Base-by-base conservation (phyloP, 371 early-diverging fungal species). In the Catenaria anguillulae region DNA sequence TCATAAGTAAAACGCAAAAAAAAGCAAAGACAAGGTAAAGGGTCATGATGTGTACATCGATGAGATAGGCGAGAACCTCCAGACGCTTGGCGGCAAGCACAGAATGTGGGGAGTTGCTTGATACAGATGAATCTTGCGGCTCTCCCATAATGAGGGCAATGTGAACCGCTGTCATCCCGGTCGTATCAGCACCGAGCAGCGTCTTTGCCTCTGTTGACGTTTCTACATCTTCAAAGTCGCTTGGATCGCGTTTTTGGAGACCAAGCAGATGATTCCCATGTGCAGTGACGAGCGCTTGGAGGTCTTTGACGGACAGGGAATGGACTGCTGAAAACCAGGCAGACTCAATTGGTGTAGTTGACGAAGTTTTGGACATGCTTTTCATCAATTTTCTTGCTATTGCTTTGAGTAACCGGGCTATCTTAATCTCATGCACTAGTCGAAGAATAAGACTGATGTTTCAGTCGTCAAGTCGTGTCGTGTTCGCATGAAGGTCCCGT, bases 131-230 rank as follows among this genome's bases (percentile, higher is more conserved):
- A 2, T 46, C 46, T 10, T 46, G n/a, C 46, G 46, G 24, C n/a
- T 56, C 56, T 4, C n/a, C n/a, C n/a, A 8, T 37, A 10, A 56
- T n/a, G 35, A 56, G 37, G n/a, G 56, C 56, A 36, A 26, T 36
- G n/a, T 56, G 56, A 10, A 56, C 35, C n/a, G 24, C 56, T 8
- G 17, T 56, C 56, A 56, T 56, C 21, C 56, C 23, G 23, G 24
- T 15, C 34, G 56, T 56, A 36, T 56, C 56, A 1, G 34, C 10
- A 5, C 56, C 56, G 23, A 56, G 23, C 21, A 56, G 56, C 19
- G 21, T 10, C 35, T 17, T 19, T 23, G 56, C 56, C 19, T n/a
- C 24, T 23, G 15, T 24, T 19, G 21, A 23, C 15, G 31, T 8
- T 4, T 56, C 56, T 24, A 23, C 23, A 26, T 56, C 56, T 6